A percentile compares a stretch with the other conserved stretches of the same genome.
These are phyloP conservation scores for Plantago coronopus DNA, from an alignment of 305 asterid genomes.

Conservation along the genomic window DNA sequence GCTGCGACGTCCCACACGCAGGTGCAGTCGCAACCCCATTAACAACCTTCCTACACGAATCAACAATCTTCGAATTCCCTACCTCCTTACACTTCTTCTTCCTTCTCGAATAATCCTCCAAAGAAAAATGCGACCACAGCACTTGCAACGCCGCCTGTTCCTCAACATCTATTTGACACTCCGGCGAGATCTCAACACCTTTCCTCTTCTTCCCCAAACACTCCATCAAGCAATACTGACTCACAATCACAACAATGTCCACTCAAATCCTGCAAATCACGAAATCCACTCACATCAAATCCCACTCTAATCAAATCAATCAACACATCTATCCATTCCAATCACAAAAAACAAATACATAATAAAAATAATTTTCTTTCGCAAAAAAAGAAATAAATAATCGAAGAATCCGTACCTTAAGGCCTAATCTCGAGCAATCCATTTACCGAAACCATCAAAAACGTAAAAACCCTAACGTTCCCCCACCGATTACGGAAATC, in stretches of 20 bases:
- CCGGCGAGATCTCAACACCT: slow-evolving; percentile 51
- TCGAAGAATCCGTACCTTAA: slow-evolving; percentile 24
- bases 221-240: slow-evolving; percentile 45
- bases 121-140: slow-evolving; percentile 60
- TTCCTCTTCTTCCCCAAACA: slow-evolving; percentile 75
- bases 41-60: slow-evolving; percentile 43
- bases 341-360: slow-evolving; percentile 31
- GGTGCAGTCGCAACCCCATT: slow-evolving; percentile 77
- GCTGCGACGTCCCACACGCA: slow-evolving; percentile 48
- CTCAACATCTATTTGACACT: slow-evolving; percentile 25
- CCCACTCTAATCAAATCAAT: not conserved
- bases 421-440: slow-evolving; percentile 29
- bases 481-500: not conserved
- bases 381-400: not conserved
- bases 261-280: not conserved
- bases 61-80: slow-evolving; percentile 35
- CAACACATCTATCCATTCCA: slow-evolving; percentile 29
- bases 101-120: slow-evolving; percentile 70
- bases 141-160: slow-evolving; percentile 35
- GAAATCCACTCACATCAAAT: not conserved
- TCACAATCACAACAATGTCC: not conserved
- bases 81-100: slow-evolving; percentile 72
- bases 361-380: too few species aligned
- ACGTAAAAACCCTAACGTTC: slow-evolving; percentile 1
- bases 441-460: slow-evolving; percentile 14